These are phyloP conservation scores for Fraxinus quadrangulata DNA, from an alignment of 257 asterid genomes.

Conservation along the genomic window DNA sequence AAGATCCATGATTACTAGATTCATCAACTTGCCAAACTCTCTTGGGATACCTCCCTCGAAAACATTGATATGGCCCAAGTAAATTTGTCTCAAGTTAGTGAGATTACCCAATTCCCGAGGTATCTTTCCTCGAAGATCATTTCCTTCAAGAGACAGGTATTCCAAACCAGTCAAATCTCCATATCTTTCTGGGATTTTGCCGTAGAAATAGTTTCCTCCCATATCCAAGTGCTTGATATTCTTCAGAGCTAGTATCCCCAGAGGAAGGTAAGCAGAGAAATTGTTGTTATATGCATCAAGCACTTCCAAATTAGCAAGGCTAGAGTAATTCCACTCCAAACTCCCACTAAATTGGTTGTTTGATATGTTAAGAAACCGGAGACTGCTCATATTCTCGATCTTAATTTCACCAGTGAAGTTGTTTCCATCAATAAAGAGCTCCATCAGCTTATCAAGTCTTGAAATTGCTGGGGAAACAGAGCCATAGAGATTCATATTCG, in stretches of 20 bases:
- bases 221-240: slow-evolving; percentile 71
- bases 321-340: slow-evolving; percentile 78
- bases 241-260: slow-evolving; percentile 51
- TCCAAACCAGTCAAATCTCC: slow-evolving; percentile 60
- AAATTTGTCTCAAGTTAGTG: slow-evolving; percentile 68
- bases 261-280: slow-evolving; percentile 66
- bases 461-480: slow-evolving; percentile 69
- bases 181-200: slow-evolving; percentile 60
- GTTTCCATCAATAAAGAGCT: slow-evolving; percentile 81
- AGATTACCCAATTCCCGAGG: slow-evolving; percentile 79
- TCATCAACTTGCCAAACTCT: slow-evolving; percentile 73
- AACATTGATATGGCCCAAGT: slow-evolving; percentile 68
- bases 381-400: slow-evolving; percentile 60
- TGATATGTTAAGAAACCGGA: slow-evolving; percentile 66
- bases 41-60: slow-evolving; percentile 78
- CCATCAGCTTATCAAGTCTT: slow-evolving; percentile 54
- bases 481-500: slow-evolving; percentile 74
- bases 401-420: slow-evolving; percentile 89
- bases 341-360: slow-evolving; percentile 68
- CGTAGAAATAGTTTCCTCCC: slow-evolving; percentile 81
- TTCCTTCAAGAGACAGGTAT: slow-evolving; percentile 77
- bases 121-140: slow-evolving; percentile 67
- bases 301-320: slow-evolving; percentile 50
- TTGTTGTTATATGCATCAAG: slow-evolving; percentile 86
- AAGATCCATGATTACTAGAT: slow-evolving; percentile 69